phyloP scores from a whole-genome alignment of 495 filamentous ascomycete species.

The Lentithecium fluviatile region DNA sequence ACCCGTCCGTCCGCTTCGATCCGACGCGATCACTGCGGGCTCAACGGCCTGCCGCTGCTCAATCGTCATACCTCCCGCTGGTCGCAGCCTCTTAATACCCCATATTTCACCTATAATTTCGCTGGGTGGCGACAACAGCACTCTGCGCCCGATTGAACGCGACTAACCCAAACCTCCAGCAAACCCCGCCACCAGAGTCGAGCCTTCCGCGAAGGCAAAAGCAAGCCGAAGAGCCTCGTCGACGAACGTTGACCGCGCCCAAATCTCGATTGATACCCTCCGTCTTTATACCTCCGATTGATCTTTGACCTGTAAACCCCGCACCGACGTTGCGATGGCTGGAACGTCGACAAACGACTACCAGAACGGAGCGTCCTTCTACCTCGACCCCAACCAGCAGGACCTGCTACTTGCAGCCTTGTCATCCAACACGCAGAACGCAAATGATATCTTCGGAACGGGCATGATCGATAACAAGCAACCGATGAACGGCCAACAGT shows the following conservation, averaged over 20 bases:
- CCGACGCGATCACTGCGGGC: background rate
- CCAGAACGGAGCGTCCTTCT: slow-evolving; percentile 40
- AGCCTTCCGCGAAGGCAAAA: background rate
- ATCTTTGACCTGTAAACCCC: slow-evolving; percentile 14
- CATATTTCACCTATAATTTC: too few species aligned
- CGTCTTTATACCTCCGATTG: background rate
- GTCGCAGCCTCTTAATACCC: background rate
- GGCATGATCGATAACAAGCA: slow-evolving; percentile 1
- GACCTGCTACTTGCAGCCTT: slow-evolving; percentile 84
- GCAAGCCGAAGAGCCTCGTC: too few species aligned
- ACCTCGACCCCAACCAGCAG: slow-evolving; percentile 83
- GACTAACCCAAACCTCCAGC: too few species aligned
- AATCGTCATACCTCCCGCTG: slow-evolving; percentile 3
- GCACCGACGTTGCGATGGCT: slow-evolving; percentile 31
- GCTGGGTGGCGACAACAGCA: background rate
- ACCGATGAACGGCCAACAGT: slow-evolving; percentile 14
- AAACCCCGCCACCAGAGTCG: too few species aligned
- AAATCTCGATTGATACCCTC: background rate
- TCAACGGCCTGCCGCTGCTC: background rate
- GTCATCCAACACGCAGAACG: slow-evolving; percentile 64
- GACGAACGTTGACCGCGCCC: background rate
- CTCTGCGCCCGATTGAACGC: background rate
- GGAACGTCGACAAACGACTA: slow-evolving; percentile 33
- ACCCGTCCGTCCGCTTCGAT: slow-evolving; percentile 24
- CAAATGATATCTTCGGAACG: slow-evolving; percentile 17